These are phyloP conservation scores for Citrus mangshanensis DNA, from an alignment of 345 rosid genomes.

Conservation along the genomic window DNA sequence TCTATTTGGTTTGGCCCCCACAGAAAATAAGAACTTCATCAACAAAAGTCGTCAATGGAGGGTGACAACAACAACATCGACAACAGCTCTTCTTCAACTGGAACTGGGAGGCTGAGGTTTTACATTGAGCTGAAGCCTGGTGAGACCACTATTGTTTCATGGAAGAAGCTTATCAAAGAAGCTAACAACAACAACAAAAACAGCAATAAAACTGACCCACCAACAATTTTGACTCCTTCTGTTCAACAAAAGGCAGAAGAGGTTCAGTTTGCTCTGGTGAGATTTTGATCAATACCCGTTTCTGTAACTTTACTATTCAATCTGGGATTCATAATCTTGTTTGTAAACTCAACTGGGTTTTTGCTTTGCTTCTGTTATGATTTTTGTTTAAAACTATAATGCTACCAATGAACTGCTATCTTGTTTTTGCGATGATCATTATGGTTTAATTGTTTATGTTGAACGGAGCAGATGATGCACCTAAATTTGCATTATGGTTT, in stretches of 20 bases:
- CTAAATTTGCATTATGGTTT: neutral
- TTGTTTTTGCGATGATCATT: neutral
- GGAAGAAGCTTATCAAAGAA: slow-evolving; percentile 34
- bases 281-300: neutral
- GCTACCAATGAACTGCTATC: neutral
- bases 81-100: slow-evolving; percentile 18
- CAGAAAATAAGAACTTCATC: neutral
- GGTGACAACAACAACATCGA: slow-evolving; percentile 4
- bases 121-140: slow-evolving; percentile 36
- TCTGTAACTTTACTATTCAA: neutral
- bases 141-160: slow-evolving; percentile 40
- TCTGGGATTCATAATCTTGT: neutral
- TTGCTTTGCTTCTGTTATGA: neutral
- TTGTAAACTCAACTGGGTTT: neutral
- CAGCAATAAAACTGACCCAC: neutral
- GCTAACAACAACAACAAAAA: neutral
- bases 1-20: neutral
- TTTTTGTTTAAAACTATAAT: neutral
- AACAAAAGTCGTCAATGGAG: slow-evolving; percentile 6
- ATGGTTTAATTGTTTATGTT: neutral
- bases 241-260: slow-evolving; percentile 2
- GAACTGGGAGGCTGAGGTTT: slow-evolving; percentile 25
- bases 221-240: neutral
- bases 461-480: neutral
- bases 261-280: slow-evolving; percentile 18